Percentiles rank a stretch among this genome's conserved stretches.
These are phyloP conservation scores for Aspergillus kassunensis DNA, from an alignment of 495 filamentous ascomycete species.

Conservation along the genomic window DNA sequence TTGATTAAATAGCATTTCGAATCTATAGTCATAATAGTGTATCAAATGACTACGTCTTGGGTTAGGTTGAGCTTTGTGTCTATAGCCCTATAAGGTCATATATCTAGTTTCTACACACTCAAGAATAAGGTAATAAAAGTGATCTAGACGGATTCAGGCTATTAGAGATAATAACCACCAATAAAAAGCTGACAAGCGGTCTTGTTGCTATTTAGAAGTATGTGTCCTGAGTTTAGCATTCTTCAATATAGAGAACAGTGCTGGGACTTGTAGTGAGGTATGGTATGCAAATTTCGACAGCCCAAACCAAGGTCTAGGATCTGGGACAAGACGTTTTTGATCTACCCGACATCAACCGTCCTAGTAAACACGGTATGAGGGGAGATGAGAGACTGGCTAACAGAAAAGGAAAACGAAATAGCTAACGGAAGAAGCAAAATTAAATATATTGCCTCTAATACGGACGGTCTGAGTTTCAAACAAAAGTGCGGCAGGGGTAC, in stretches of 20 bases:
- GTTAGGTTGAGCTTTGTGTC: not conserved
- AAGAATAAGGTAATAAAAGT: too few relatives aligned
- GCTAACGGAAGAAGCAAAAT: not conserved
- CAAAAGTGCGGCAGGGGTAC: constrained; percentile 53
- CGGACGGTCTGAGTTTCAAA: constrained; percentile 25
- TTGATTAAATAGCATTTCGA: constrained; percentile 45
- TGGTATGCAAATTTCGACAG: too few relatives aligned
- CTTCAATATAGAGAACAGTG: too few relatives aligned
- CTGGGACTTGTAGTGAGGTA: too few relatives aligned
- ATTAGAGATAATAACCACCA: too few relatives aligned
- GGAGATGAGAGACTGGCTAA: not conserved
- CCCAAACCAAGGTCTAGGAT: too few relatives aligned
- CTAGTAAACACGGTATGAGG: not conserved
- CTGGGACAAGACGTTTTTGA: too few relatives aligned
- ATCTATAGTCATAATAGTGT: not conserved
- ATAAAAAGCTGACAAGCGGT: too few relatives aligned
- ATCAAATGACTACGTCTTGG: not conserved
- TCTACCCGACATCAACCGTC: not conserved
- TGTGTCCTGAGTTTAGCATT: too few relatives aligned
- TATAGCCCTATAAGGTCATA: not conserved
- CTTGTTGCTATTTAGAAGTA: too few relatives aligned
- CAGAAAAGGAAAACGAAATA: not conserved
- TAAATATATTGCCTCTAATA: constrained; percentile 5
- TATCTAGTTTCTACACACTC: not conserved
- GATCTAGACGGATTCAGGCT: too few relatives aligned